phyloP scores from a whole-genome alignment of 2,329 filamentous ascomycete genomes.

The Monosporascus cannonballus region DNA sequence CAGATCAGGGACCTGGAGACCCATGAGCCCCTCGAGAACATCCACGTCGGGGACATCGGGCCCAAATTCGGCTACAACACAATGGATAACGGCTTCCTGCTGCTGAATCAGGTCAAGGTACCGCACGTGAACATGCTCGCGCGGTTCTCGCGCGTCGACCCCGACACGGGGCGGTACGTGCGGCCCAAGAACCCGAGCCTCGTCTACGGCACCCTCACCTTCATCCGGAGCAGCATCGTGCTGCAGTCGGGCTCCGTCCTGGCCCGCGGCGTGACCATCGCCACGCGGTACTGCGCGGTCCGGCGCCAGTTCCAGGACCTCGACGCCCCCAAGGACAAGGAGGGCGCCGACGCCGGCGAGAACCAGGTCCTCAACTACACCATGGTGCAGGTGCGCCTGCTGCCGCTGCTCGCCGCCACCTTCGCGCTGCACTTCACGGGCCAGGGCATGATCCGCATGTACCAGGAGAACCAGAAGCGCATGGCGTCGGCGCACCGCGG shows the following conservation, averaged over 20 bases:
- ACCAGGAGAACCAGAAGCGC: slow-evolving; percentile 64
- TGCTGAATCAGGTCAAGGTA: slow-evolving; percentile 71
- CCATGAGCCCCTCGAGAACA: slow-evolving; percentile 60
- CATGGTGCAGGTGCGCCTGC: slow-evolving; percentile 69
- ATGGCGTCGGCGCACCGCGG: slow-evolving; percentile 41
- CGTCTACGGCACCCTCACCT: slow-evolving; percentile 71
- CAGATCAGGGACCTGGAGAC: slow-evolving; percentile 67
- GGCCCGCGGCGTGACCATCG: slow-evolving; percentile 72
- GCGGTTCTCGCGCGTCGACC: slow-evolving; percentile 64
- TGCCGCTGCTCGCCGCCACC: slow-evolving; percentile 66
- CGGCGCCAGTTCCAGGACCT: slow-evolving; percentile 74
- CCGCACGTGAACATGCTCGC: slow-evolving; percentile 70
- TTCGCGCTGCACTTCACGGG: slow-evolving; percentile 78
- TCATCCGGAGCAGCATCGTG: slow-evolving; percentile 67
- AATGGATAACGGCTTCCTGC: slow-evolving; percentile 76
- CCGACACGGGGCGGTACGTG: slow-evolving; percentile 61
- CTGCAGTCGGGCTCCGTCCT: slow-evolving; percentile 66
- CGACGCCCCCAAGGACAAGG: slow-evolving; percentile 40
- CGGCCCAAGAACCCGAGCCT: slow-evolving; percentile 60
- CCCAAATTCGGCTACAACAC: slow-evolving; percentile 76
- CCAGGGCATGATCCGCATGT: slow-evolving; percentile 67
- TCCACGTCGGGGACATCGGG: slow-evolving; percentile 75
- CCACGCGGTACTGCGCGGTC: slow-evolving; percentile 66
- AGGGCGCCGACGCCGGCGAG: slow-evolving; percentile 51
- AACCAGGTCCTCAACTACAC: slow-evolving; percentile 76